Conservation (phyloP, 1,284 basidiomycete genomes). For the Bjerkandera adusta region DNA sequence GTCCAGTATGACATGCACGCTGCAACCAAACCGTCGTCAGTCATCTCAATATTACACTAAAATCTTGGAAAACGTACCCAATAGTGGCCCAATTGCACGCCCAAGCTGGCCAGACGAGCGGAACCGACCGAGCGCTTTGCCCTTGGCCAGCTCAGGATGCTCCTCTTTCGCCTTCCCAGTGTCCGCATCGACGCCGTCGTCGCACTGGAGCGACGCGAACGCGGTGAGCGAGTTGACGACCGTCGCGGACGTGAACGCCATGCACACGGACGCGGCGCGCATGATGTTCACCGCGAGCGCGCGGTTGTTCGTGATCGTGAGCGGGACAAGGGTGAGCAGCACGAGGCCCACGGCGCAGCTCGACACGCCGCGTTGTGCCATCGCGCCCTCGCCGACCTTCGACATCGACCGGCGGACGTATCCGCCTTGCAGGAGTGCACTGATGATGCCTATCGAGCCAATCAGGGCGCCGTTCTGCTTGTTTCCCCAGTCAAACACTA, state of each 20-base stretch:
- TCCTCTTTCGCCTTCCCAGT: conserved; percentile 53
- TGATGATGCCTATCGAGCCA: conserved; percentile 85
- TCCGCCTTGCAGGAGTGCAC: conserved; percentile 85
- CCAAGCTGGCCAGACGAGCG: conserved; percentile 88
- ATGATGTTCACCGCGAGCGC: conserved; percentile 56
- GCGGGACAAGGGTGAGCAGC: conserved; percentile 69
- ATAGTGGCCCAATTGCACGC: conserved; percentile 82
- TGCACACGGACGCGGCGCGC: conserved; percentile 72
- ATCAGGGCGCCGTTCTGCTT: conserved; percentile 85
- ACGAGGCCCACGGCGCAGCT: conserved; percentile 70
- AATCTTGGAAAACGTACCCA: conserved; percentile 51
- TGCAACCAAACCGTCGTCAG: conserved; percentile 28
- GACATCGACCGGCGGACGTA: conserved; percentile 80
- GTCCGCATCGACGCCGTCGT: conserved; percentile 59
- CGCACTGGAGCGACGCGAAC: conserved; percentile 83
- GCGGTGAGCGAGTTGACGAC: conserved; percentile 90
- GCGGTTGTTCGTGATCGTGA: conserved; percentile 41
- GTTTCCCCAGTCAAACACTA: conserved; percentile 88
- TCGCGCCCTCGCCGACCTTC: conserved; percentile 70
- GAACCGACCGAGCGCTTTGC: conserved; percentile 82
- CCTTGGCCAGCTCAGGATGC: conserved; percentile 73
- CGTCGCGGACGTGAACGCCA: conserved; percentile 89
- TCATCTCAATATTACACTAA: conserved; percentile 8
- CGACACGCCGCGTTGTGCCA: conserved; percentile 75
- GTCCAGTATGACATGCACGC: conserved; percentile 88